Evolutionary conservation across 805 yeast genomes (phyloP).

Genomic region (Teunomyces stri): DNA sequence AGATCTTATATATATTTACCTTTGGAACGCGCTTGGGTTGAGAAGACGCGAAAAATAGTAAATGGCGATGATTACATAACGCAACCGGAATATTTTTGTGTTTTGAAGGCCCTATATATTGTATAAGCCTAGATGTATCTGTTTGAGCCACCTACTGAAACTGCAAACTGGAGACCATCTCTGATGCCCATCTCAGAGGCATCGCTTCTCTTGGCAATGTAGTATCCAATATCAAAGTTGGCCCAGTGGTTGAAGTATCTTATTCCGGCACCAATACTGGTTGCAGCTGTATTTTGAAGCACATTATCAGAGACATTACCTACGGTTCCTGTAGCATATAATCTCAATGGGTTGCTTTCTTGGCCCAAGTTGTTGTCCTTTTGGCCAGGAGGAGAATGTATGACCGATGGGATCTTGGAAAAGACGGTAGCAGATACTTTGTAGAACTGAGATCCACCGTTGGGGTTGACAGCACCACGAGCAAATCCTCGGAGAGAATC

Average conservation of each 20-base stretch:
- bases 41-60: background rate
- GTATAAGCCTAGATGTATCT: slow-evolving; percentile 3
- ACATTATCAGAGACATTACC: slow-evolving; percentile 52
- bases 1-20: background rate
- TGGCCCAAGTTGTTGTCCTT: slow-evolving; percentile 3
- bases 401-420: slow-evolving; percentile 54
- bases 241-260: slow-evolving; percentile 41
- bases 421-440: slow-evolving; percentile 59
- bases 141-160: slow-evolving; percentile 40
- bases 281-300: slow-evolving; percentile 19
- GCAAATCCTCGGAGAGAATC: slow-evolving; percentile 70
- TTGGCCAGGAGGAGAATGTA: slow-evolving; percentile 16
- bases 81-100: background rate
- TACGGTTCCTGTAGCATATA: slow-evolving; percentile 63
- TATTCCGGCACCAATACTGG: slow-evolving; percentile 36
- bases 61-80: background rate
- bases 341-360: slow-evolving; percentile 35
- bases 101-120: background rate
- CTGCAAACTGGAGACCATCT: slow-evolving; percentile 38
- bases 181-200: slow-evolving; percentile 25
- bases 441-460: slow-evolving; percentile 67
- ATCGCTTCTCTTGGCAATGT: slow-evolving; percentile 23
- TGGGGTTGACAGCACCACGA: slow-evolving; percentile 64
- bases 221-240: slow-evolving; percentile 41
- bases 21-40: background rate